Conservation (phyloP, 345 rosid genomes). For the thale cress (Arabidopsis thaliana) region DNA sequence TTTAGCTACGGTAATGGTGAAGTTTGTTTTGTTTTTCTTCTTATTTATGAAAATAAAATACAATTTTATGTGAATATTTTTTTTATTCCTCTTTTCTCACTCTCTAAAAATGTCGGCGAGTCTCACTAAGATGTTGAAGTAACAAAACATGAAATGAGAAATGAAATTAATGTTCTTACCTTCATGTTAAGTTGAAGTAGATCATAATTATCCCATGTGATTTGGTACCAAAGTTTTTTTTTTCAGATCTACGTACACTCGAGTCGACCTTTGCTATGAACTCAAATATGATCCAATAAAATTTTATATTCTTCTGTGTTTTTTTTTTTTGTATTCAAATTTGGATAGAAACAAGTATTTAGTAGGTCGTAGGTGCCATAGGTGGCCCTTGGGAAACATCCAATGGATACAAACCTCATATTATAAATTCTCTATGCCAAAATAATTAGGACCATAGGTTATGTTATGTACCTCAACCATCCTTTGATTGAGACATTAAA, state of each 20-base stretch:
- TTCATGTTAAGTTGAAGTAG: slow-evolving; percentile 15
- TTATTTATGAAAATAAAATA: neutral
- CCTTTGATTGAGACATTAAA: slow-evolving; percentile 31
- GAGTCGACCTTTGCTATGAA: slow-evolving; percentile 18
- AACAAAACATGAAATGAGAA: neutral
- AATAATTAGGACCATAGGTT: slow-evolving; percentile 38
- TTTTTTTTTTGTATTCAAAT: neutral
- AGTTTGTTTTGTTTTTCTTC: neutral
- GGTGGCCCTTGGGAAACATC: slow-evolving; percentile 40
- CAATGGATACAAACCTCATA: slow-evolving; percentile 33
- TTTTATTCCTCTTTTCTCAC: neutral
- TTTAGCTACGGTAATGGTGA: neutral
- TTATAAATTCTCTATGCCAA: slow-evolving; percentile 37
- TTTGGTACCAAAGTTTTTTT: slow-evolving; percentile 17
- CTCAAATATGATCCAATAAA: slow-evolving; percentile 9
- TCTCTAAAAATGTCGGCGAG: neutral
- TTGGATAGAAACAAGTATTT: slow-evolving; percentile 26
- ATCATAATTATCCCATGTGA: slow-evolving; percentile 23
- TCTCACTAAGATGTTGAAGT: neutral
- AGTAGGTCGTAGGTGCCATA: slow-evolving; percentile 26
- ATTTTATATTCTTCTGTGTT: neutral
- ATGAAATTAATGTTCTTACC: neutral
- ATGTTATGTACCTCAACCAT: slow-evolving; percentile 30
- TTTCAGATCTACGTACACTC: neutral
- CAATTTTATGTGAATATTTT: neutral